Evolutionary conservation across 805 yeast genomes (phyloP), one percentile per base, ranked within the genome.

Genomic region (Debaryomyces hansenii): DNA sequence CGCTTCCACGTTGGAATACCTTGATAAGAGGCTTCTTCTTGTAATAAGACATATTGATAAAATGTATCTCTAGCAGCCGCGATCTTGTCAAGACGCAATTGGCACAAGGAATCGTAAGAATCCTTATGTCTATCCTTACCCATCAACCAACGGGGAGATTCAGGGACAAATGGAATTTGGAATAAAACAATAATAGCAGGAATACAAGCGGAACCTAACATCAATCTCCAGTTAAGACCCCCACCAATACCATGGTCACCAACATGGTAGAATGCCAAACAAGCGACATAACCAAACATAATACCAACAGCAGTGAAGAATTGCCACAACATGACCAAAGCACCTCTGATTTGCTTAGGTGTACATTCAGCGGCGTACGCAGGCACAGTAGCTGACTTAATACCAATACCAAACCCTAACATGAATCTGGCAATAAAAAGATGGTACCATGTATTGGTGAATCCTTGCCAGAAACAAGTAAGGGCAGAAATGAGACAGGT

Each of bases 231-330:
- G 42, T 86, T 74, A 40, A 70, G 62, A 16, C 77, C 78, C 9
- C 69, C 67, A 21, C 75, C 62, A 44, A 79, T 71, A 24, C 77
- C 76, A 42, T 64, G 66, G 35, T 58, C 62, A 2, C 79, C 75
- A 41, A 84, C 80, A 40, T 72, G 65, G 66, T 79, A 82, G 58
- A 83, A 81, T 1, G 84, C 85, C 48, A 83, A 74, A 20, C 78
- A 74, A 15, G 83, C 72, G 29, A 82, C 79, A 49, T 81, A 80
- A 16, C 89, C 89, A 53, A 84, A 70, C 79, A 81, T 78, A 51
- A 84, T 82, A 48, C 90, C 90, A 43, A 83, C 78, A 1, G 89
- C 88, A n/a, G 87, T 83, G 72, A 83, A 83, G 55, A 82, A 80
- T 66, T 84, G 89, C 86, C 87, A 84, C 66, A 80, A 70, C 84